Evolutionary conservation across 257 asterid species (phyloP), one percentile per base, ranked within the genome.

Genomic region (Salvia rosmarinus): DNA sequence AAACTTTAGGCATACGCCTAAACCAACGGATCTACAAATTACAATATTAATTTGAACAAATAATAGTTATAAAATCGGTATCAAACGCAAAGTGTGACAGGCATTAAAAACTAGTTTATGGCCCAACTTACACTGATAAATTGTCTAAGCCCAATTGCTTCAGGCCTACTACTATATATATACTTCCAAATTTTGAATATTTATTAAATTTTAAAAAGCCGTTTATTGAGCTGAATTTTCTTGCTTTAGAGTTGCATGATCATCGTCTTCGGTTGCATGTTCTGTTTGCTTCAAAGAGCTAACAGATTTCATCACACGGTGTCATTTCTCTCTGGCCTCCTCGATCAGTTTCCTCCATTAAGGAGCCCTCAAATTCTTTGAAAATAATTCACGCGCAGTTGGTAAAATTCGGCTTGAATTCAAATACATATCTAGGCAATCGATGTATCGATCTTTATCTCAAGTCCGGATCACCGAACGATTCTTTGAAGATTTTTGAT

Each of bases 311-410:
- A 57, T 21, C 80, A 73, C 71, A 78, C 88, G 34, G 58, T 82
- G 70, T 78, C 88, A 12, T 70, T 67, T 14, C 75, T 72, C 77
- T 75, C 83, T 5, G 78, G 50, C 12, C 75, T 84, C 60, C 68
- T 87, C 61, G 73, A 74, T 35, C 83, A 78, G 32, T 84, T 84
- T 49, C 16, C 55, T 30, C 65, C 73, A 1, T n/a, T 50, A n/a
- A 71, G 34, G 51, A 79, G 59, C 7, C 85, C 19, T 59, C 68
- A 4, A 81, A 40, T 66, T 84, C 81, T 68, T 74, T 84, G 66
- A 88, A 83, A 80, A 66, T 54, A 42, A 62, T 88, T 64, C 92
- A 87, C 43, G 86, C 86, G 74, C 88, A 83, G 71, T 63, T 83
- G 79, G 75, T 84, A 59, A 87, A 89, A 79, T 74, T 72, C 46